A percentile compares a stretch with the other conserved stretches of the same genome.
phyloP scores from a whole-genome alignment of 2,329 filamentous ascomycete genomes.

The Lachnellula occidentalis region DNA sequence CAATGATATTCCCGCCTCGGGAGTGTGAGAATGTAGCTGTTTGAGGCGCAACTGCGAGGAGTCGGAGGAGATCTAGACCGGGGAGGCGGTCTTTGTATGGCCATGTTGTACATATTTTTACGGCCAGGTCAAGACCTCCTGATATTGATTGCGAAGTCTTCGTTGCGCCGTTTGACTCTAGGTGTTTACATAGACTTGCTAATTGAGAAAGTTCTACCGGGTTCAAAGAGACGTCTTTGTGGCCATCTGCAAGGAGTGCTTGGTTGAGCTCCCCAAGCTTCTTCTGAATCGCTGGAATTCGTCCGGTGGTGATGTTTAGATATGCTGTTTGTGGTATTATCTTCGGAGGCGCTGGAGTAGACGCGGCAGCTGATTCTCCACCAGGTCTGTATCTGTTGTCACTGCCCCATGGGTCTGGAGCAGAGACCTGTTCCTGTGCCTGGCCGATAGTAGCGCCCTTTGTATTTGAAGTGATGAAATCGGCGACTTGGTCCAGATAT shows the following conservation, averaged over 20 bases:
- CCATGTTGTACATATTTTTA: constrained; percentile 74
- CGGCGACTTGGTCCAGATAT: constrained; percentile 86
- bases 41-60: constrained; percentile 64
- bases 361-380: constrained; percentile 42
- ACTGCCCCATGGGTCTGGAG: constrained; percentile 67
- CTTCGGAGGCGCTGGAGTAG: constrained; percentile 40
- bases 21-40: constrained; percentile 56
- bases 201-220: constrained; percentile 63
- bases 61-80: constrained; percentile 80
- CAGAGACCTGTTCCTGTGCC: constrained; percentile 37
- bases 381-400: constrained; percentile 76
- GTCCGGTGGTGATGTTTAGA: constrained; percentile 69
- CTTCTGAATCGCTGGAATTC: constrained; percentile 64
- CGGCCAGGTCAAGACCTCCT: constrained; percentile 55
- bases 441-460: constrained; percentile 78
- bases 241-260: constrained; percentile 62
- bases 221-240: constrained; percentile 70
- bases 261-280: constrained; percentile 74
- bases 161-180: constrained; percentile 48
- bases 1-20: constrained; percentile 51
- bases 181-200: constrained; percentile 51
- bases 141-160: constrained; percentile 41
- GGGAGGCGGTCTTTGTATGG: constrained; percentile 75
- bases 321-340: constrained; percentile 75
- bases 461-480: constrained; percentile 88